Evolutionary conservation across 208 protist species (phyloP).

Genomic region (Trypanosoma lewisi): DNA sequence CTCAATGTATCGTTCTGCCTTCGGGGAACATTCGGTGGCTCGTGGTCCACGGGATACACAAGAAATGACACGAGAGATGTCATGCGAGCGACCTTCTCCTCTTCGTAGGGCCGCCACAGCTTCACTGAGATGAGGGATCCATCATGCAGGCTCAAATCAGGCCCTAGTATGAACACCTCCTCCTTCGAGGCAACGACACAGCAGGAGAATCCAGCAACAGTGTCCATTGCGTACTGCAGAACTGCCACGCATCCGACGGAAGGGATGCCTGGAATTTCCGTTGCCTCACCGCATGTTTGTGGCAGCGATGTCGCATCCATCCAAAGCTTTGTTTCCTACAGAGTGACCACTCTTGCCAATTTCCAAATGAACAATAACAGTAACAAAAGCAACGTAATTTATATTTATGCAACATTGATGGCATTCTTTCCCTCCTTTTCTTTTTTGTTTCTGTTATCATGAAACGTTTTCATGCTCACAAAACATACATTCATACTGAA

Average conservation of each 20-base stretch:
- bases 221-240: slow-evolving; percentile 32
- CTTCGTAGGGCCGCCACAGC: slow-evolving; percentile 38
- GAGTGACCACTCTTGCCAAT: background rate
- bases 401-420: background rate
- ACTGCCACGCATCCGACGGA: slow-evolving; percentile 61
- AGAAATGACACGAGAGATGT: slow-evolving; percentile 33
- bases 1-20: background rate
- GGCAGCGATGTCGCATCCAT: slow-evolving; percentile 36
- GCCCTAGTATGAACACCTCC: slow-evolving; percentile 64
- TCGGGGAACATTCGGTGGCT: background rate
- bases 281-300: slow-evolving; percentile 64
- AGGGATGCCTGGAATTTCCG: slow-evolving; percentile 60
- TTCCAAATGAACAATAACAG: slow-evolving; percentile 1
- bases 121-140: slow-evolving; percentile 42
- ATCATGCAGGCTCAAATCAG: slow-evolving; percentile 34
- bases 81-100: background rate
- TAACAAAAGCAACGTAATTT: background rate
- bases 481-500: too few species aligned
- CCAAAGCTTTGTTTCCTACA: background rate
- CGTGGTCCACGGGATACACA: background rate
- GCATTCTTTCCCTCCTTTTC: background rate
- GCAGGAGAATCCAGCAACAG: slow-evolving; percentile 36
- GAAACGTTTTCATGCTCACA: background rate
- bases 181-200: slow-evolving; percentile 45
- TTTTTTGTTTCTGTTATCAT: slow-evolving; percentile 4